phyloP scores from a whole-genome alignment of 495 filamentous ascomycete genomes.

The Penicillium angulare region DNA sequence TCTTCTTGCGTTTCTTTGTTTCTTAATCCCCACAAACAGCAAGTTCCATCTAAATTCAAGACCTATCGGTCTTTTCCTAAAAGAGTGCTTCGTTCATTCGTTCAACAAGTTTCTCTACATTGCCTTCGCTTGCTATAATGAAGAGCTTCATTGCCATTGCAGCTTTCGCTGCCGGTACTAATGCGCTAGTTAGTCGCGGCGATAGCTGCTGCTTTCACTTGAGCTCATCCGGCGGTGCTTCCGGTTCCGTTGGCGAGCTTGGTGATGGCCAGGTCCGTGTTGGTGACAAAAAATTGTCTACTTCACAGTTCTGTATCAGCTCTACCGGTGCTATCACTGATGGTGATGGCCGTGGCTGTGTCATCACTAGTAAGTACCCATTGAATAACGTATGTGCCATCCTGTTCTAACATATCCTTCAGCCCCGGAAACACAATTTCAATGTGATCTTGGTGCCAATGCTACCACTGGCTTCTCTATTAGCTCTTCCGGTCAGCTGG shows the following conservation, averaged over 20 bases:
- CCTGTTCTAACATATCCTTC: conserved; percentile 9
- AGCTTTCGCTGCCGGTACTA: conserved; percentile 37
- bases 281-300: conserved; percentile 36
- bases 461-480: conserved; percentile 49
- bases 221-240: conserved; percentile 42
- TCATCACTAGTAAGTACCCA: conserved; percentile 49
- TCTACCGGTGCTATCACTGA: conserved; percentile 52
- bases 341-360: conserved; percentile 52
- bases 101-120: conserved; percentile 4
- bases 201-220: conserved; percentile 53
- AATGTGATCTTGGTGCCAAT: conserved; percentile 58
- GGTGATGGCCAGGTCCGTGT: conserved; percentile 55
- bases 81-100: conserved; percentile 8
- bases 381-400: conserved; percentile 1
- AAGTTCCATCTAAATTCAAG: neutral
- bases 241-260: conserved; percentile 52
- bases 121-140: conserved; percentile 21
- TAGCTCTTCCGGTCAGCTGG: conserved; percentile 45
- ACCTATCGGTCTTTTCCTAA: neutral
- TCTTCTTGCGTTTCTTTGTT: neutral
- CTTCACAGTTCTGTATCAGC: conserved; percentile 46
- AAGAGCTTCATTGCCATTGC: conserved; percentile 35
- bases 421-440: conserved; percentile 60
- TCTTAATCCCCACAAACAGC: neutral
- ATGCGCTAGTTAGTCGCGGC: conserved; percentile 38